Evolutionary conservation across 2,329 filamentous ascomycete species (phyloP), one percentile per base, ranked within the genome.

Genomic region (Seiridium unicorne): DNA sequence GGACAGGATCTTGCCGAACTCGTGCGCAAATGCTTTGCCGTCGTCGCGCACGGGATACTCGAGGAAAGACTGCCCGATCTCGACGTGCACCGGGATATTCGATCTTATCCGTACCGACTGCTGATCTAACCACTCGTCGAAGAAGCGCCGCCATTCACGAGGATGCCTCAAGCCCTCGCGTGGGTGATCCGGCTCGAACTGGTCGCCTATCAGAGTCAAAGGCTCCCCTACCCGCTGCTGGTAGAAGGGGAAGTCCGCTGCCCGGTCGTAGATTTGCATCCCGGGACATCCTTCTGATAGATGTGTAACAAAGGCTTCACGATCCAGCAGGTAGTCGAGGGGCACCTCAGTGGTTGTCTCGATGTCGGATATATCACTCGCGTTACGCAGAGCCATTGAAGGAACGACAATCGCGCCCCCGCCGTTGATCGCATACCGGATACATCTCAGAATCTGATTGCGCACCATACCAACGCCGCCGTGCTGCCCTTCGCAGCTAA

Each of bases 371-470:
- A 73, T 63, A 58, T 75, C 66, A 11, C 64, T 66, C 11, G 70
- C 66, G 55, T 74, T 73, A 38, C 74, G 70, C 49, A 73, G 55
- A 1, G 69, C 66, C 63, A 77, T 76, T 1, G 71, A 72, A 2
- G 75, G 75, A 2, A 77, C 44, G 3, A 77, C 75, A 1, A 77
- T 46, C 0, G 70, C 70, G 42, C 65, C 75, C 5, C 75, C 76
- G 35, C 68, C 75, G 51, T 69, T 67, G 48, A 77, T 77, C 4
- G 76, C 72, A 56, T 76, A 78, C 18, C 76, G 70, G 4, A 77
- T 69, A 63, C 76, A 78, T 54, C 75, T 76, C 3, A 78, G 64
- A 26, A 78, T 76, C 62, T 75, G 74, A 59, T 76, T 76, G 35
- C 76, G 69, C 44, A 77, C 65, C 70, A 77, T 76, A 44, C 72